Evolutionary conservation across 2,329 filamentous ascomycete genomes (phyloP).

Genomic region (Neonectria neomacrospora): DNA sequence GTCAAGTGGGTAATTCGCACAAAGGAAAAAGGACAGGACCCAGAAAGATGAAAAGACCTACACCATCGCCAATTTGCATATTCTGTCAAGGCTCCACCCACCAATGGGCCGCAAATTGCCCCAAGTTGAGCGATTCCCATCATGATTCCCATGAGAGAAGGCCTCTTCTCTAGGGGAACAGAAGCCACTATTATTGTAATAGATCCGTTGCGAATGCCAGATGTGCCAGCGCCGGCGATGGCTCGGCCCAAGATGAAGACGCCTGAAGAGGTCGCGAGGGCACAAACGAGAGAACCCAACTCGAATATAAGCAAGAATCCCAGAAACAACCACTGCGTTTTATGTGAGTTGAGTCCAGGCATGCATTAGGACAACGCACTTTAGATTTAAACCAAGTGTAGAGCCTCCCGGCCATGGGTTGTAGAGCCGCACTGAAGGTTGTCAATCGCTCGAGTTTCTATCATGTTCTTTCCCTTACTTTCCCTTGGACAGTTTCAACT

Average conservation of each 20-base stretch:
- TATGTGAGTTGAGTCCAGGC: neutral
- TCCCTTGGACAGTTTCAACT: neutral
- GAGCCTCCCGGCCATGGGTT: neutral
- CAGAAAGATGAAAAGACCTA: constrained; percentile 10
- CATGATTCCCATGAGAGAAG: constrained; percentile 42
- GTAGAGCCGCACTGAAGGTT: neutral
- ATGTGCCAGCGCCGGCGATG: constrained; percentile 2
- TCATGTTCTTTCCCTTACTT: neutral
- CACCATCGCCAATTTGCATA: constrained; percentile 59
- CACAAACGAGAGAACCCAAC: constrained; percentile 4
- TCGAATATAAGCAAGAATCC: constrained; percentile 1
- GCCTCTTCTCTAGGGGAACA: constrained; percentile 44
- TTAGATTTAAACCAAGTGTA: neutral
- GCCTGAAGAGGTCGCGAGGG: neutral
- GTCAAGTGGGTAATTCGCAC: neutral
- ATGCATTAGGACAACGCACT: neutral
- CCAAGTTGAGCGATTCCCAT: constrained; percentile 55
- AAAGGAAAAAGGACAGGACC: neutral
- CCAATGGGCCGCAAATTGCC: constrained; percentile 57
- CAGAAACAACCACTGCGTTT: neutral
- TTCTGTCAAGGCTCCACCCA: constrained; percentile 56
- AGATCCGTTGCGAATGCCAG: constrained; percentile 1
- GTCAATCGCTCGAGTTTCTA: neutral
- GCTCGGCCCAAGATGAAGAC: constrained; percentile 5
- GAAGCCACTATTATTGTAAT: constrained; percentile 29